Conservation (phyloP, 192 early-diverging fungal species). For the Umbelopsis sp. region DNA sequence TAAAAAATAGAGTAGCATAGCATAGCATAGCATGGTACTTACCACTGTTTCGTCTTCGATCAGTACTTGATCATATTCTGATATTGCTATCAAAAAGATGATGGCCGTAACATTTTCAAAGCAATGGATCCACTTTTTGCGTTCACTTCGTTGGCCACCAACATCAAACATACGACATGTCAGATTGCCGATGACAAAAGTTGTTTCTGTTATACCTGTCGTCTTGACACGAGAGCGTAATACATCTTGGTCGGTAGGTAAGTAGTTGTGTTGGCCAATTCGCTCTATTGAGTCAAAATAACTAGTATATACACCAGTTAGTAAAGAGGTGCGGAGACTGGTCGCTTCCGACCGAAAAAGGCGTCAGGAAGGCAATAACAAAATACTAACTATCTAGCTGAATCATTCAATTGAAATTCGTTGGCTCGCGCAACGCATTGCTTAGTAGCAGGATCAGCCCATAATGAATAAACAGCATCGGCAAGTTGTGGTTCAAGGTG, state of each 20-base stretch:
- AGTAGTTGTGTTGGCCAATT: slow-evolving; percentile 76
- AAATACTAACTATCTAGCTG: slow-evolving; percentile 51
- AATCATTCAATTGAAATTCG: slow-evolving; percentile 98
- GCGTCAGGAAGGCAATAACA: too few species aligned
- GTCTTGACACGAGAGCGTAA: slow-evolving; percentile 95
- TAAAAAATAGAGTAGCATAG: neutral
- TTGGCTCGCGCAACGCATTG: slow-evolving; percentile 78
- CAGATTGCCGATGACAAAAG: slow-evolving; percentile 85
- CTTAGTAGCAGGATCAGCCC: slow-evolving; percentile 83
- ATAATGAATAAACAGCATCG: slow-evolving; percentile 78
- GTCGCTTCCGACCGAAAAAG: too few species aligned
- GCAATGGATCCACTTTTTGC: slow-evolving; percentile 98
- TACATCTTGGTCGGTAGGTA: slow-evolving; percentile 94
- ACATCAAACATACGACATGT: slow-evolving; percentile 97
- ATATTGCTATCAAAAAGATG: slow-evolving; percentile 91
- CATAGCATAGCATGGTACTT: slow-evolving; percentile 18
- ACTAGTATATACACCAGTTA: slow-evolving; percentile 38
- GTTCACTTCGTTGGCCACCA: slow-evolving; percentile 94
- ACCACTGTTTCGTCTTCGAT: slow-evolving; percentile 93
- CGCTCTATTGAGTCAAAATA: slow-evolving; percentile 93
- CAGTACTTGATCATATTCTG: slow-evolving; percentile 92
- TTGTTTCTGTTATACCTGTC: slow-evolving; percentile 89
- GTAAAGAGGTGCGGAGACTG: neutral
- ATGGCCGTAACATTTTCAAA: slow-evolving; percentile 97
- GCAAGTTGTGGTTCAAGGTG: slow-evolving; percentile 76